Percentiles rank a stretch among this genome's conserved stretches.
phyloP scores from a whole-genome alignment of 306 rosid genomes.

The Citrullus amarus region DNA sequence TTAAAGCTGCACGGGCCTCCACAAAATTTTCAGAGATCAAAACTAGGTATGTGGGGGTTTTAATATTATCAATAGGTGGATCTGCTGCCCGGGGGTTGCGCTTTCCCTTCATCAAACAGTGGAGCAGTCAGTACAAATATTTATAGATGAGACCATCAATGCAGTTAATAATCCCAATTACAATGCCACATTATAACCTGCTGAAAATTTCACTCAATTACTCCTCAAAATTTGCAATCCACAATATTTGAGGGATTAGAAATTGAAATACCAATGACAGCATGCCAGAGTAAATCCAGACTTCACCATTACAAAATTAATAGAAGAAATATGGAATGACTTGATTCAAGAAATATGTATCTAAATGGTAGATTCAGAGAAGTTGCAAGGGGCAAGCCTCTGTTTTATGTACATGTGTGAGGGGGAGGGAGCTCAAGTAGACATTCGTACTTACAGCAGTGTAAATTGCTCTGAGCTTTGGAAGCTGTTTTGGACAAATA shows the following conservation, averaged over 20 bases:
- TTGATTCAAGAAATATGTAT: background rate
- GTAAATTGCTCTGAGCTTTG: slow-evolving; percentile 60
- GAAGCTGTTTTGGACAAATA: slow-evolving; percentile 88
- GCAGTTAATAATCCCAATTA: background rate
- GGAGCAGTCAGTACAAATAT: background rate
- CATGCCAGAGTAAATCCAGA: slow-evolving; percentile 1
- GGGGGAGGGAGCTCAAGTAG: background rate
- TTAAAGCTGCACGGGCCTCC: slow-evolving; percentile 73
- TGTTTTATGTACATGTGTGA: background rate
- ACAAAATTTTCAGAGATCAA: slow-evolving; percentile 75
- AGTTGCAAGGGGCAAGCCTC: background rate
- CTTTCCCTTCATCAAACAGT: slow-evolving; percentile 53
- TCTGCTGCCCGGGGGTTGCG: slow-evolving; percentile 53
- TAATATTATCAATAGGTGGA: slow-evolving; percentile 51
- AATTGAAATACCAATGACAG: background rate
- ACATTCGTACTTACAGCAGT: slow-evolving; percentile 48
- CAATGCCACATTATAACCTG: background rate
- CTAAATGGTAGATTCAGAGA: background rate
- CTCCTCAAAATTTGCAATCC: background rate
- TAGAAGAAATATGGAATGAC: background rate
- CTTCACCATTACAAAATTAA: background rate
- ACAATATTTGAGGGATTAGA: background rate
- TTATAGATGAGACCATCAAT: background rate
- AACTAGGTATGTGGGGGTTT: slow-evolving; percentile 53
- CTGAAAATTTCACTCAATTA: background rate